A percentile compares a stretch with the other conserved stretches of the same genome.
These are phyloP conservation scores for Polyporus tsugae DNA, from an alignment of 1,284 basidiomycete genomes.

Conservation along the genomic window DNA sequence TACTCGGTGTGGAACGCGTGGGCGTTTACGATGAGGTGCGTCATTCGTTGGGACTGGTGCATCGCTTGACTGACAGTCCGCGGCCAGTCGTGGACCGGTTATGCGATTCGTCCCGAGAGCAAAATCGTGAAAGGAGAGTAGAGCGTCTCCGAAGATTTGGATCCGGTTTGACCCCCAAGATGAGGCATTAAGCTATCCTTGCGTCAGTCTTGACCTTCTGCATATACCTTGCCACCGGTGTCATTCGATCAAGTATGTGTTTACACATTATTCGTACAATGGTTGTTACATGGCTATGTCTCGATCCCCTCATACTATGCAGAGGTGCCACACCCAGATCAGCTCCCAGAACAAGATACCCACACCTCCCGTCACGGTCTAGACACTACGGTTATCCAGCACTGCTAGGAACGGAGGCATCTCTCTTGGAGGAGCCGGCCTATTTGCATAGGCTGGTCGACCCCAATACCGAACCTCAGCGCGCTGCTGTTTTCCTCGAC, in stretches of 20 bases:
- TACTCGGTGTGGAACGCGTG: conserved; percentile 66
- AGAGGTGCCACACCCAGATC: neutral
- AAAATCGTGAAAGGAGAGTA: conserved; percentile 32
- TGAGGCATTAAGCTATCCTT: no score
- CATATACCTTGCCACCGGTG: neutral
- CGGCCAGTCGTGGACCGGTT: conserved; percentile 84
- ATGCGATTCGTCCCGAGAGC: conserved; percentile 60
- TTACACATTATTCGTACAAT: conserved; percentile 2
- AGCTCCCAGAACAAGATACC: neutral
- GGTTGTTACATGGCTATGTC: neutral
- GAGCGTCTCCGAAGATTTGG: no score
- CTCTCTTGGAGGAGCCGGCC: conserved; percentile 52
- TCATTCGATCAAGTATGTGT: neutral
- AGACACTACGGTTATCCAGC: conserved; percentile 41
- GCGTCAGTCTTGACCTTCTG: neutral
- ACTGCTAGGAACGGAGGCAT: conserved; percentile 75
- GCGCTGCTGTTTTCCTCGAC: conserved; percentile 66
- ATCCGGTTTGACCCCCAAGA: no score
- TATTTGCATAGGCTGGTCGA: conserved; percentile 64
- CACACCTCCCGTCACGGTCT: neutral
- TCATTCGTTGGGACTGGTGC: conserved; percentile 20
- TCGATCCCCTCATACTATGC: neutral
- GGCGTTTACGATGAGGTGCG: conserved; percentile 88
- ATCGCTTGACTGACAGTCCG: conserved; percentile 17
- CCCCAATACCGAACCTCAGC: conserved; percentile 75